Evolutionary conservation across 75 land plant genomes (phyloP).

Genomic region (Cryptomeria japonica): DNA sequence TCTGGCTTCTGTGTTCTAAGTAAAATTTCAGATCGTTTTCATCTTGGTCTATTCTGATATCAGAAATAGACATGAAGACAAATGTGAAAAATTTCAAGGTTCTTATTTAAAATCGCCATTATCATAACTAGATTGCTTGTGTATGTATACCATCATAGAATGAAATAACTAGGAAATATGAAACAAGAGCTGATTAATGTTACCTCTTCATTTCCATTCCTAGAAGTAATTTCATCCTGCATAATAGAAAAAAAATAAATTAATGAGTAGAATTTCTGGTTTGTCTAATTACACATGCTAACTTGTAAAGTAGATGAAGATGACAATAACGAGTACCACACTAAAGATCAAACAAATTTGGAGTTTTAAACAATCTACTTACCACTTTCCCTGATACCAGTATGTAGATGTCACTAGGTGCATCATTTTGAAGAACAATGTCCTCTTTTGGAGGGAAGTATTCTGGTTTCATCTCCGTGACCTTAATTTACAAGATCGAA

Average conservation of each 20-base stretch:
- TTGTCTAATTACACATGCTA: neutral
- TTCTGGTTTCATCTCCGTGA: conserved; percentile 76
- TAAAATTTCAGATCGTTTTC: neutral
- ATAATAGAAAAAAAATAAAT: neutral
- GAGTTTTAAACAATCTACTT: neutral
- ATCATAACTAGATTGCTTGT: neutral
- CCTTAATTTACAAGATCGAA: conserved; percentile 26
- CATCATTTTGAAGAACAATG: conserved; percentile 70
- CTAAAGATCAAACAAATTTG: conserved; percentile 2
- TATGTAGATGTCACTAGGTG: conserved; percentile 69
- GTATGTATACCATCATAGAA: conserved; percentile 19
- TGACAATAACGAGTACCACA: neutral
- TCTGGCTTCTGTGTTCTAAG: neutral
- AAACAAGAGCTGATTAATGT: conserved; percentile 2
- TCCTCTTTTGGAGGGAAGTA: conserved; percentile 79
- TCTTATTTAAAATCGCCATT: neutral
- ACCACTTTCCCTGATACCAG: conserved; percentile 64
- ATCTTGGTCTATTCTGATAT: neutral
- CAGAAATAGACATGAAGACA: neutral
- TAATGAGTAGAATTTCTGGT: neutral
- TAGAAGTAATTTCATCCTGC: conserved; percentile 1
- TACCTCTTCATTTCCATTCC: conserved; percentile 10
- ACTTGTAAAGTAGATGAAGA: neutral
- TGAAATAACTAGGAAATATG: conserved; percentile 24
- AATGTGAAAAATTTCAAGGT: neutral